Evolutionary conservation across 306 rosid species (phyloP), one percentile per base, ranked within the genome.

Genomic region (Morella rubra): DNA sequence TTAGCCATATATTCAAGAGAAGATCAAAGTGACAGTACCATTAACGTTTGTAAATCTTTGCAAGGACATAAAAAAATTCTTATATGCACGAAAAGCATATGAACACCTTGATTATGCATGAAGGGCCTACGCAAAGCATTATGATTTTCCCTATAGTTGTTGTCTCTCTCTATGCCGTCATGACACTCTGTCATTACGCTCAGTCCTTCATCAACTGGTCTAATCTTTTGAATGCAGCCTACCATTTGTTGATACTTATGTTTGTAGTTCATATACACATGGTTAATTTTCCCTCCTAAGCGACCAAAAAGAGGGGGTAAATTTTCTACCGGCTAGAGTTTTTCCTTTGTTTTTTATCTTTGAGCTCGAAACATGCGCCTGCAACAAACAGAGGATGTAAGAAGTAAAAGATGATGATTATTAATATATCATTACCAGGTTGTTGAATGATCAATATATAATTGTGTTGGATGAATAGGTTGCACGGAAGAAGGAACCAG

Each of bases 331-430:
- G 64, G 24, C 27, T 4, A 51, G 44, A 55, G 54, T 20, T 77
- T 77, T 47, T 67, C 5, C 67, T 70, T 69, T 51, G 54, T 47
- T 18, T 8, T 45, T n/a, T 15, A 79, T 72, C 56, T 32, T 79
- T 76, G 89, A 86, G 85, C 71, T 78, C 85, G 83, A 72, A 78
- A 90, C 86, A 85, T 86, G 91, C 86, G 88, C 32, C 89, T 83
- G 90, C 85, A 84, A 79, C 68, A 71, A 46, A 32, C 87, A 83
- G 91, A 81, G 85, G 75, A 50, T 81, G 96, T 82, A 87, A 87
- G 88, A 59, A 75, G 86, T 47, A 84, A 89, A 87, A 86, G 96
- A 89, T 79, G 93, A 84, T 89, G 94, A 93, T 93, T 82, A 93
- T 93, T 89, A 90, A 77, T 87, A 68, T 81, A 90, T 93, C 71